Evolutionary conservation across 768 basidiomycete genomes (phyloP), one percentile per base, ranked within the genome.

Genomic region (Wakefieldia striispora): DNA sequence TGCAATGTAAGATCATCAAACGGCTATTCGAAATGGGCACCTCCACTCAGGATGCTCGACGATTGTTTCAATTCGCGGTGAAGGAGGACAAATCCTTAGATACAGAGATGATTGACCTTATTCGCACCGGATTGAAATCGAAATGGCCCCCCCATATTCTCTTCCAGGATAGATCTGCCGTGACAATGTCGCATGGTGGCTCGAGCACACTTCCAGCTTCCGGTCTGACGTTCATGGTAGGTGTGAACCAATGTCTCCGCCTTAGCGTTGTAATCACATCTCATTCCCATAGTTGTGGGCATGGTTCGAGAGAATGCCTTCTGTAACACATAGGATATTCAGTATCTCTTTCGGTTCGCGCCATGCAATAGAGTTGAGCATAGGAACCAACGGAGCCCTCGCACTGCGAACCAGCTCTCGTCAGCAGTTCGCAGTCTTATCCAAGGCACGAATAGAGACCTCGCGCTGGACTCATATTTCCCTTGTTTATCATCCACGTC

Each of bases 141-240:
- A 77, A 82, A 29, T 92, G 90, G 91, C 81, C 86, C 1, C 79
- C 83, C 48, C 90, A 92, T 61, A 78, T 93, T 51, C 86, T 82
- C 3, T 69, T 91, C 57, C 82, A 83, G 61, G 75, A 76, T 2
- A 63, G 70, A 6, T 78, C 85, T 3, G 69, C 78, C 9, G 55
- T 90, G 6, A 69, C 73, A 4, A 62, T 84, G 27, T 66, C 68
- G 1, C 77, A 82, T 39, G 70, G 73, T n/a, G 70, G 66, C n/a
- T 62, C 66, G 31, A 78, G 75, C 50, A 78, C 79, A 0, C 64
- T 90, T 38, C 83, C 86, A 0, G 57, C 71, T 1, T 66, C 75
- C 12, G 91, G 89, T 0, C 81, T 90, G 59, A 86, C 88, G 2
- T 84, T 85, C 64, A 81, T 89, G 82, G 88, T 84, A 50, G 31